These are phyloP conservation scores for Annulohypoxylon truncatum DNA, from an alignment of 2,329 filamentous ascomycete species.

Conservation along the genomic window DNA sequence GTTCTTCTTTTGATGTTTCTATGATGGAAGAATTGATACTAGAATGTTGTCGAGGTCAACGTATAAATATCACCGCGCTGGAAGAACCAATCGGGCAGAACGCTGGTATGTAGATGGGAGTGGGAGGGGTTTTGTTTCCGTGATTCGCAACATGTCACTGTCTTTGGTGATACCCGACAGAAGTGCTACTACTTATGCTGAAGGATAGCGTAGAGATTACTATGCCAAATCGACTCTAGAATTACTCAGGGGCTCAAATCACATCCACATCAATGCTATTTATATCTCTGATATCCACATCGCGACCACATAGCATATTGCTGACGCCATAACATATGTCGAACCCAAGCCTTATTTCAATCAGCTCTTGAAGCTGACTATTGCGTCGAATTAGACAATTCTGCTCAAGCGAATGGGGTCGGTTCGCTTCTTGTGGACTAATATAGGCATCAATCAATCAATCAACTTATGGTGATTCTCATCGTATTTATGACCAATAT, in stretches of 20 bases:
- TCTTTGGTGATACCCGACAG: not conserved
- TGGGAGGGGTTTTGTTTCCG: not conserved
- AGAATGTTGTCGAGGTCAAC: not conserved
- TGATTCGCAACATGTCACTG: constrained; percentile 1
- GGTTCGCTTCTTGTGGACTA: not conserved
- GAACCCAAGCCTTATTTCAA: not conserved
- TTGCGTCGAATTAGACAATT: not conserved
- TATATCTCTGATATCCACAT: constrained; percentile 4
- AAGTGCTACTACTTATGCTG: constrained; percentile 1
- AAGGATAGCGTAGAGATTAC: not conserved
- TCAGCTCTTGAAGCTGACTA: not conserved
- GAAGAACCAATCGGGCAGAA: not conserved
- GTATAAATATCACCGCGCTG: not conserved
- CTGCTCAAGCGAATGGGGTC: not conserved
- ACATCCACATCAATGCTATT: not conserved
- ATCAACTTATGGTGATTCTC: not conserved
- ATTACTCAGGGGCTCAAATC: not conserved
- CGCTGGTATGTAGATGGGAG: not conserved
- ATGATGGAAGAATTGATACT: not conserved
- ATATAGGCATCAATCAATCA: not conserved
- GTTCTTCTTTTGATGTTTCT: not conserved
- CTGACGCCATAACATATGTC: constrained; percentile 19
- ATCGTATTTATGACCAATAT: not conserved
- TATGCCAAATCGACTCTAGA: not conserved
- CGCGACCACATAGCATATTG: constrained; percentile 4